These are phyloP conservation scores for Sporisorium sorghi DNA, from an alignment of 1,284 basidiomycete genomes.

Conservation along the genomic window DNA sequence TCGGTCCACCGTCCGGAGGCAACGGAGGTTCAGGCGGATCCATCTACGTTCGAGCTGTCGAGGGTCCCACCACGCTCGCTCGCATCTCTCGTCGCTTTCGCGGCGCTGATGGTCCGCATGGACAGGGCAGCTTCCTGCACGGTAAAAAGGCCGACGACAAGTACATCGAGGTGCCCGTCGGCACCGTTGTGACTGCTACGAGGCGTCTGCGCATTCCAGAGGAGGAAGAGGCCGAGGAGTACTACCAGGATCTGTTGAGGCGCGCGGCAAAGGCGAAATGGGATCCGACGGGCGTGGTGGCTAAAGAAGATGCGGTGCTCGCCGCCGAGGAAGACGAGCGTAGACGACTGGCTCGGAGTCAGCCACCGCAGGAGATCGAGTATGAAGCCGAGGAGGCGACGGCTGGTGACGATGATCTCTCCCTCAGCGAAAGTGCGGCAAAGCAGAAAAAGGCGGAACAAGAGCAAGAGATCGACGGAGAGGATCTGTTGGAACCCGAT, in stretches of 20 bases:
- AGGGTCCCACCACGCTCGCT: constrained; percentile 57
- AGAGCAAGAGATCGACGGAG: constrained; percentile 37
- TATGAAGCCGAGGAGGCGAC: background rate
- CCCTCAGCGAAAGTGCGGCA: background rate
- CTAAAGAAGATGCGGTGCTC: constrained; percentile 42
- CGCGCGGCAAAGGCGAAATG: constrained; percentile 43
- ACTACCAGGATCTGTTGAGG: constrained; percentile 50
- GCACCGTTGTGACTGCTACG: constrained; percentile 64
- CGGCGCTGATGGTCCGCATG: constrained; percentile 61
- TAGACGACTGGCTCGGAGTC: constrained; percentile 10
- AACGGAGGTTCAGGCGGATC: constrained; percentile 64
- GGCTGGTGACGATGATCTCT: background rate
- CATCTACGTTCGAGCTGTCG: constrained; percentile 60
- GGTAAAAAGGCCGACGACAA: constrained; percentile 57
- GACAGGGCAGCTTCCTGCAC: constrained; percentile 62
- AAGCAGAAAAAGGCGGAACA: constrained; percentile 9
- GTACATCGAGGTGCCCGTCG: constrained; percentile 65
- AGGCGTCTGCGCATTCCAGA: constrained; percentile 41
- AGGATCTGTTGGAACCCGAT: constrained; percentile 43
- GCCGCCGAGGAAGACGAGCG: constrained; percentile 32
- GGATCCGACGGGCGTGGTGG: constrained; percentile 42
- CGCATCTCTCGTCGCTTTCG: constrained; percentile 53
- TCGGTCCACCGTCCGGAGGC: constrained; percentile 67
- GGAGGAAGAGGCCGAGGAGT: constrained; percentile 48
- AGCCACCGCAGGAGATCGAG: constrained; percentile 27